Evolutionary conservation across 1,284 basidiomycete genomes (phyloP), one percentile per base, ranked within the genome.

Genomic region (Marasmius sp.): DNA sequence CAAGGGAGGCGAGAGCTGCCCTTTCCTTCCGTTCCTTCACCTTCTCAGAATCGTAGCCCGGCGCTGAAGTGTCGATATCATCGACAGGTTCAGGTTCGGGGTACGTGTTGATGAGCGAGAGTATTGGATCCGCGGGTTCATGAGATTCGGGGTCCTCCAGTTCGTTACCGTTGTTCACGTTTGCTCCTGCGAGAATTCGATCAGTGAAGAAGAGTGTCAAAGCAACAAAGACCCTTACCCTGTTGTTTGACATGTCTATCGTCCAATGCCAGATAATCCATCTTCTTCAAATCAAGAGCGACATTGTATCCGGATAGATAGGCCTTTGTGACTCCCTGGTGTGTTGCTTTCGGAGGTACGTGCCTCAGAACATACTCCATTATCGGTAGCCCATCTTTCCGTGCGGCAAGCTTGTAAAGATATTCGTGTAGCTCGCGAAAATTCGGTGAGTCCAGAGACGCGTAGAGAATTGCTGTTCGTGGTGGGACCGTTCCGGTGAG

Each of bases 181-280:
- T 62, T 59, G 16, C 7, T 6, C 16, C 52, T 37, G 33, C 12
- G 34, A 12, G 12, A 38, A 7, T 18, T 34, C 18, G 52, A 16
- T 36, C 16, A 38, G 52, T n/a, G 10, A 20, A 10, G n/a, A 37
- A 27, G 14, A 33, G 33, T 12, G 58, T n/a, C 16, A 16, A n/a
- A 47, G 14, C 38, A 58, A 14, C 22, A 33, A 34, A 20, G 9
- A 47, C 27, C 60, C 63, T n/a, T 61, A 69, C 68, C 67, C 57
- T 68, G 64, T 52, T 67, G 68, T 54, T 74, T 71, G 10, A 74
- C 67, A 18, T 80, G 72, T 54, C 95, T 80, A 72, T 98, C 95
- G 71, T 98, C 95, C 3, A 98, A 81, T 2, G 93, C 95, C 14
- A 98, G 85, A 71, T 99, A 99, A 72, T 99, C 97, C 79, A 89